Evolutionary conservation across 352 stramenopile genomes (phyloP).

Genomic region (Pythium sp.): DNA sequence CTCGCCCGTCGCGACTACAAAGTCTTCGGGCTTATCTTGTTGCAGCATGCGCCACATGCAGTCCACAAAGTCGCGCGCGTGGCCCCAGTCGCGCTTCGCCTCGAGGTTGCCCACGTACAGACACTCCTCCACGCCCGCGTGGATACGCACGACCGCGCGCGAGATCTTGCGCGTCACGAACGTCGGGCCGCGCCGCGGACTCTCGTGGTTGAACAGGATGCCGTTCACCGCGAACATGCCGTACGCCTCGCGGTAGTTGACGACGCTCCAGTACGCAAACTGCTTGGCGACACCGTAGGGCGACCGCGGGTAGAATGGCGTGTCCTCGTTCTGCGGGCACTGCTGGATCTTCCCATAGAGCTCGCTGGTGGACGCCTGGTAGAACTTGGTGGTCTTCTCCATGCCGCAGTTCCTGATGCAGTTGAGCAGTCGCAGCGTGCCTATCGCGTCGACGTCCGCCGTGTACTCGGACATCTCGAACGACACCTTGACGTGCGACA

Average conservation of each 20-base stretch:
- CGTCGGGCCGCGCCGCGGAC: conserved; percentile 94
- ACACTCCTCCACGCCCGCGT: conserved; percentile 89
- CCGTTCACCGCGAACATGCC: conserved; percentile 94
- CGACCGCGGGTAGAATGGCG: conserved; percentile 98
- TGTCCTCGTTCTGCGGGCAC: conserved; percentile 96
- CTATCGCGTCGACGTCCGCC: conserved; percentile 96
- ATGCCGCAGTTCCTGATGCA: conserved; percentile 94
- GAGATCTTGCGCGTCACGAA: conserved; percentile 99
- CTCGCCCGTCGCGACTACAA: conserved; percentile 93
- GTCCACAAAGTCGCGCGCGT: conserved; percentile 98
- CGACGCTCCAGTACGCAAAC: conserved; percentile 98
- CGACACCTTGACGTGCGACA: conserved; percentile 99
- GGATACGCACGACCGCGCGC: conserved; percentile 92
- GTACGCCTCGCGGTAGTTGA: conserved; percentile 99
- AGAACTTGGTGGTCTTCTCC: conserved; percentile 77
- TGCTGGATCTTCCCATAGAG: conserved; percentile 97
- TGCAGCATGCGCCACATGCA: conserved; percentile 99
- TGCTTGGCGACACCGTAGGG: conserved; percentile 98
- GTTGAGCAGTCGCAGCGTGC: conserved; percentile 96
- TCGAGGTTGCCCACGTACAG: conserved; percentile 98
- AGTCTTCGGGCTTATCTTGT: conserved; percentile 63
- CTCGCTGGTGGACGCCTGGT: conserved; percentile 98
- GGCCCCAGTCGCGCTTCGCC: conserved; percentile 97
- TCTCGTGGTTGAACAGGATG: conserved; percentile 99
- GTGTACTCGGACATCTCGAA: conserved; percentile 99